Conservation (phyloP, 1,139 yeast genomes). For the Candida glucosophila region DNA sequence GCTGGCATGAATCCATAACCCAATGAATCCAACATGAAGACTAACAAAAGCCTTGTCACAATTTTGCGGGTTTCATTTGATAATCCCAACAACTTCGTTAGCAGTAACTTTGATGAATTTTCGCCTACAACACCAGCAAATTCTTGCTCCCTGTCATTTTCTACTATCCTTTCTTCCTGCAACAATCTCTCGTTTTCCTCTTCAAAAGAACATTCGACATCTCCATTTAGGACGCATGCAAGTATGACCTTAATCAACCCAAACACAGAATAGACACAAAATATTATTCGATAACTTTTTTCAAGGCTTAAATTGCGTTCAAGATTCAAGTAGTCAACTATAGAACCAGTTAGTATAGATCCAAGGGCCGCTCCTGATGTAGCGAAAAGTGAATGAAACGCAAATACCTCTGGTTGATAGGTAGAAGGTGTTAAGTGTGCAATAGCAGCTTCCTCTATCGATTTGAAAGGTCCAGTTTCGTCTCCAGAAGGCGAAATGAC, state of each 20-base stretch:
- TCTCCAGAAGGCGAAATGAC: slow-evolving; percentile 88
- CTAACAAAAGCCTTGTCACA: slow-evolving; percentile 33
- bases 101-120: slow-evolving; percentile 1
- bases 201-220: too few relatives aligned
- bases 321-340: slow-evolving; percentile 37
- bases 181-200: slow-evolving; percentile 43
- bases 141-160: slow-evolving; percentile 4
- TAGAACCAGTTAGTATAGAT: slow-evolving; percentile 53
- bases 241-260: slow-evolving; percentile 49
- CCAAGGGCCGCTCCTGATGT: slow-evolving; percentile 76
- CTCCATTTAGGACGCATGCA: slow-evolving; percentile 47
- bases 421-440: slow-evolving; percentile 69
- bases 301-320: slow-evolving; percentile 20
- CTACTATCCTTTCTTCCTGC: too few relatives aligned
- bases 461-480: slow-evolving; percentile 88
- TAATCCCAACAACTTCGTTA: slow-evolving; percentile 9
- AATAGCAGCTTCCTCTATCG: slow-evolving; percentile 78
- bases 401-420: slow-evolving; percentile 67
- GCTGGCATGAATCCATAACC: slow-evolving; percentile 85
- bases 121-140: slow-evolving; percentile 3
- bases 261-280: slow-evolving; percentile 46
- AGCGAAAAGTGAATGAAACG: slow-evolving; percentile 60
- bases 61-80: slow-evolving; percentile 23
- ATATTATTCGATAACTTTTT: slow-evolving; percentile 50
- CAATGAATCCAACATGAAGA: slow-evolving; percentile 71